Evolutionary conservation across 768 basidiomycete species (phyloP).

Genomic region (Tylopilus subfusipes): DNA sequence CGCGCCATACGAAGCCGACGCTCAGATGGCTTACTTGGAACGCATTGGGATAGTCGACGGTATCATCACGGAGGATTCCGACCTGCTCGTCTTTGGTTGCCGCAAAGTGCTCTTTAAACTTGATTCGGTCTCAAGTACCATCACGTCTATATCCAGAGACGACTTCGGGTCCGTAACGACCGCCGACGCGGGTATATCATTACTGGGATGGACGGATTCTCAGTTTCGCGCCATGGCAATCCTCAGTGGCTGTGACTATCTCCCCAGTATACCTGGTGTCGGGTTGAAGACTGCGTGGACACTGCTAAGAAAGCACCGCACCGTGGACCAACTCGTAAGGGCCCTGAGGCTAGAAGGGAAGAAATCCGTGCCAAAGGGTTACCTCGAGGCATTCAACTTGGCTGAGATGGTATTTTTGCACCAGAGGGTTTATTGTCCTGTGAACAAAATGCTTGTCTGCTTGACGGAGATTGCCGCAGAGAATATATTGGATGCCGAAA

Average conservation of each 20-base stretch:
- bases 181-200: conserved; percentile 58
- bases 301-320: conserved; percentile 80
- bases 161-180: conserved; percentile 62
- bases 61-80: conserved; percentile 96
- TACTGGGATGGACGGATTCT: conserved; percentile 83
- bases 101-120: conserved; percentile 90
- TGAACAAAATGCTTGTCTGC: conserved; percentile 59
- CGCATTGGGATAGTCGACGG: conserved; percentile 77
- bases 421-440: conserved; percentile 88
- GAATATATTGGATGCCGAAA: conserved; percentile 52
- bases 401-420: conserved; percentile 93
- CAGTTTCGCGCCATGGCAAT: conserved; percentile 95
- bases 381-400: conserved; percentile 67
- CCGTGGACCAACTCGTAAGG: conserved; percentile 78
- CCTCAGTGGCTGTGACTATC: conserved; percentile 88
- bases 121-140: conserved; percentile 62
- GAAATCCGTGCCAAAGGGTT: conserved; percentile 72
- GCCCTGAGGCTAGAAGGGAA: conserved; percentile 79
- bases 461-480: conserved; percentile 56
- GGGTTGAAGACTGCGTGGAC: conserved; percentile 91
- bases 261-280: conserved; percentile 85
- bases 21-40: conserved; percentile 93
- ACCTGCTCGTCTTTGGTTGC: conserved; percentile 97
- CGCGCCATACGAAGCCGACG: conserved; percentile 98
- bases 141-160: conserved; percentile 59